Conservation (phyloP, 768 basidiomycete species). For the Candolleomyces aberdarensis region DNA sequence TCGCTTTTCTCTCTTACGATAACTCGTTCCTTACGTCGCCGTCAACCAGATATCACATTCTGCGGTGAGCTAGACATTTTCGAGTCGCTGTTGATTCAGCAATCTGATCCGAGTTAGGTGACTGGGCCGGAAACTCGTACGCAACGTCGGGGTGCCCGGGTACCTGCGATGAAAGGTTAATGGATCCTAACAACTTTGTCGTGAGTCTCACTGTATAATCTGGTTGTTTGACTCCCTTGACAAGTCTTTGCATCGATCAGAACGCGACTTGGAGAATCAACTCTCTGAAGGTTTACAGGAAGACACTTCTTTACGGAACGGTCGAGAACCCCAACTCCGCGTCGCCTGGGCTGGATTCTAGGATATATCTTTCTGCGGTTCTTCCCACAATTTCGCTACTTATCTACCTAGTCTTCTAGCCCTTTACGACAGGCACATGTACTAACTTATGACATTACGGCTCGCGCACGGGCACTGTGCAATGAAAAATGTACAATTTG, state of each 20-base stretch:
- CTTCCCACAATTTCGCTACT: not conserved
- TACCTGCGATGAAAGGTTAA: conserved; percentile 59
- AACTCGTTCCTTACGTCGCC: not conserved
- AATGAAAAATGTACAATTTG: not conserved
- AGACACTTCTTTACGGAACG: conserved; percentile 42
- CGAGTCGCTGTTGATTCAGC: too few species aligned
- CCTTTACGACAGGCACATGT: not conserved
- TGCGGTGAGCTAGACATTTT: conserved; percentile 48
- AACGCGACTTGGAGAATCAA: conserved; percentile 84
- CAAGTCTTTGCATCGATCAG: conserved; percentile 30
- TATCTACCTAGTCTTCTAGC: not conserved
- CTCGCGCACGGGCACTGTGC: not conserved
- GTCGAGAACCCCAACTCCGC: conserved; percentile 20
- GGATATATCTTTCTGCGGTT: not conserved
- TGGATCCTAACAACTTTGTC: conserved; percentile 69
- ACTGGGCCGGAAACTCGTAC: conserved; percentile 85
- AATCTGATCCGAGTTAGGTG: conserved; percentile 38
- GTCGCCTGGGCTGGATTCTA: not conserved
- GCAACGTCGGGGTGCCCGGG: conserved; percentile 72
- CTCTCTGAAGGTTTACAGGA: conserved; percentile 69
- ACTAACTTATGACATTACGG: not conserved
- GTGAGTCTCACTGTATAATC: conserved; percentile 36
- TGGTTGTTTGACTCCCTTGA: not conserved
- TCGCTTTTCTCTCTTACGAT: conserved; percentile 23
- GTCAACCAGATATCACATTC: conserved; percentile 69